Percentiles rank a stretch among this genome's conserved stretches.
phyloP scores from a whole-genome alignment of 2,329 filamentous ascomycete genomes.

The Colletotrichum musicola region DNA sequence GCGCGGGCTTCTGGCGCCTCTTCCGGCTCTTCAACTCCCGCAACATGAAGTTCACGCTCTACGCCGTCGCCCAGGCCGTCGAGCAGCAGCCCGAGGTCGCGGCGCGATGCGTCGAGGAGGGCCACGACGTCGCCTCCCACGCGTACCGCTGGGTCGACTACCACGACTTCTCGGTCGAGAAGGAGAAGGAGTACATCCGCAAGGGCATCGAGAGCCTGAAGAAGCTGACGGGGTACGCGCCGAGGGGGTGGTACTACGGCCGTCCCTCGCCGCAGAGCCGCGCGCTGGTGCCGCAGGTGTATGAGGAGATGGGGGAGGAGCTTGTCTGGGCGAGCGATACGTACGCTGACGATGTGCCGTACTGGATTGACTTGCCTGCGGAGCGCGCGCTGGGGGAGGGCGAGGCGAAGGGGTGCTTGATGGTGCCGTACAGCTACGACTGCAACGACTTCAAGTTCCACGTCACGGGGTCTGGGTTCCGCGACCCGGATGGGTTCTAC shows the following conservation, averaged over 20 bases:
- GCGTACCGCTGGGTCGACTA: slow-evolving; percentile 66
- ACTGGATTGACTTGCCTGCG: slow-evolving; percentile 65
- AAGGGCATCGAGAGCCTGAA: slow-evolving; percentile 57
- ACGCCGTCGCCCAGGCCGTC: slow-evolving; percentile 62
- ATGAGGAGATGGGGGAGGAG: slow-evolving; percentile 64
- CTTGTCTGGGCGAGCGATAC: slow-evolving; percentile 63
- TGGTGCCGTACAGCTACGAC: slow-evolving; percentile 67
- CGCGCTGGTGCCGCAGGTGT: slow-evolving; percentile 60
- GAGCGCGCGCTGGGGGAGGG: slow-evolving; percentile 54
- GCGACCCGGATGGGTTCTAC: slow-evolving; percentile 58
- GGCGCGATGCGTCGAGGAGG: slow-evolving; percentile 59
- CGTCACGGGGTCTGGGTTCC: slow-evolving; percentile 56
- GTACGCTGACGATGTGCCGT: slow-evolving; percentile 68
- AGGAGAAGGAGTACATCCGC: slow-evolving; percentile 61
- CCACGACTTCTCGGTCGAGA: slow-evolving; percentile 57
- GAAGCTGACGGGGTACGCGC: slow-evolving; percentile 58
- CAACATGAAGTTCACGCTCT: slow-evolving; percentile 63
- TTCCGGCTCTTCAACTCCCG: slow-evolving; percentile 62
- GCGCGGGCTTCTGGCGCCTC: slow-evolving; percentile 63
- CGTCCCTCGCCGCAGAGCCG: slow-evolving; percentile 58
- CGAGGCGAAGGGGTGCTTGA: slow-evolving; percentile 61
- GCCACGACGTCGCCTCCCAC: slow-evolving; percentile 64
- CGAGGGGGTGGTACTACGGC: slow-evolving; percentile 64
- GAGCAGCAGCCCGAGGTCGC: slow-evolving; percentile 62
- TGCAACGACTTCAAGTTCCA: slow-evolving; percentile 65